Evolutionary conservation across 2,329 filamentous ascomycete genomes (phyloP).

Genomic region (Scleromitrula shiraiana): DNA sequence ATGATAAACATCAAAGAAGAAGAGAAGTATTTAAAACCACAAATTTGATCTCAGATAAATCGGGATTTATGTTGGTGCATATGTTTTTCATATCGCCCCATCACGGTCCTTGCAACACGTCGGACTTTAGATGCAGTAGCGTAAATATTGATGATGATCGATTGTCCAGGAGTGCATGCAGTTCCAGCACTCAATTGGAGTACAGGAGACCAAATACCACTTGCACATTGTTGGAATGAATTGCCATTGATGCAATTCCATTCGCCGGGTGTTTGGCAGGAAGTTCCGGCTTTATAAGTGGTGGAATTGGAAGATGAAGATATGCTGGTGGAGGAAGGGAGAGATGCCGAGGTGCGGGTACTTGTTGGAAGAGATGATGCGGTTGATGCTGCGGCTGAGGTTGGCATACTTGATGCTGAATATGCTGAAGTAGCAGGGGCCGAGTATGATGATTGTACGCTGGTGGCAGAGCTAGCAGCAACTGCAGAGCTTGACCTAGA

Average conservation of each 20-base stretch:
- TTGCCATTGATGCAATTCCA: slow-evolving; percentile 44
- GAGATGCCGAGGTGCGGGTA: no score
- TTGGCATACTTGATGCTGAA: not conserved
- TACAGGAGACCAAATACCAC: slow-evolving; percentile 38
- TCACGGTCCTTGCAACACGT: not conserved
- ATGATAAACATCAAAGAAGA: no score
- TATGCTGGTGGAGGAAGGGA: not conserved
- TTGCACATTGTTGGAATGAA: slow-evolving; percentile 44
- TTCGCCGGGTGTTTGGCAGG: slow-evolving; percentile 38
- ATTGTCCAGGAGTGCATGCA: slow-evolving; percentile 34
- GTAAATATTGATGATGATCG: slow-evolving; percentile 32
- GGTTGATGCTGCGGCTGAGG: not conserved
- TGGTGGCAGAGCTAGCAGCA: not conserved
- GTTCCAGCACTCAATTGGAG: slow-evolving; percentile 37
- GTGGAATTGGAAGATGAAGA: not conserved
- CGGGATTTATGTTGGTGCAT: not conserved
- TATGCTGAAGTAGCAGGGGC: not conserved
- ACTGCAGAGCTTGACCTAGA: not conserved
- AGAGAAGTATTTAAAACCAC: no score
- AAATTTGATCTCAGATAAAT: not conserved
- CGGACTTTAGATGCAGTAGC: no score
- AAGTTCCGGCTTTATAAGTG: slow-evolving; percentile 30
- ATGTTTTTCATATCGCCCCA: not conserved
- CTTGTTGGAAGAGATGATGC: not conserved
- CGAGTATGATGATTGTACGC: not conserved